These are phyloP conservation scores for Nadsonia commutata DNA, from an alignment of 1,139 yeast genomes.

Conservation along the genomic window DNA sequence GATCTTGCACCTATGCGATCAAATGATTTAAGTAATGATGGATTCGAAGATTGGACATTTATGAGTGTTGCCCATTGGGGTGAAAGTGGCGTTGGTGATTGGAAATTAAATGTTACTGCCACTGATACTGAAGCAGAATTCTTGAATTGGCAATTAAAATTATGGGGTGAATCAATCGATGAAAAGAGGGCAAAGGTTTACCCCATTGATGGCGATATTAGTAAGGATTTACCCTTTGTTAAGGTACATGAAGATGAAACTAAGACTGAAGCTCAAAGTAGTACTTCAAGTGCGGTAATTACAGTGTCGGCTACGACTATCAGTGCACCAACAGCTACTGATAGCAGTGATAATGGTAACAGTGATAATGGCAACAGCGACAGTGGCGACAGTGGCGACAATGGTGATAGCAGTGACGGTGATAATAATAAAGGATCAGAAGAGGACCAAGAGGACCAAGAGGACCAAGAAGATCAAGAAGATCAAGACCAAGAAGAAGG, in stretches of 20 bases:
- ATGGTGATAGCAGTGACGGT: conserved; percentile 3
- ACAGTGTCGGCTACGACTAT: conserved; percentile 2
- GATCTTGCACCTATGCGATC: conserved; percentile 61
- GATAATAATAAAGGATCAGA: conserved; percentile 5
- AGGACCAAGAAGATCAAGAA: background rate
- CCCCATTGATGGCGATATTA: background rate
- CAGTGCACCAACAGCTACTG: background rate
- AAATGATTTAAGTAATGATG: conserved; percentile 40
- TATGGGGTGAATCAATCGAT: conserved; percentile 51
- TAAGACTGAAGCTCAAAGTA: background rate
- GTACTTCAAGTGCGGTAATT: background rate
- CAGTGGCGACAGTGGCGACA: conserved; percentile 2
- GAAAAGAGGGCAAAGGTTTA: background rate
- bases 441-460: background rate
- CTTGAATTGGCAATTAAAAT: conserved; percentile 56
- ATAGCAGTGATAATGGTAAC: background rate
- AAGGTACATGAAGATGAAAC: conserved; percentile 2
- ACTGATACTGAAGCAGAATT: conserved; percentile 31
- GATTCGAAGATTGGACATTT: conserved; percentile 77
- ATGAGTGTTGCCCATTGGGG: conserved; percentile 99
- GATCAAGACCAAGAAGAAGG: conserved; percentile 1
- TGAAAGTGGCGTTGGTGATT: conserved; percentile 64
- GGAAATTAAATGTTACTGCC: conserved; percentile 53
- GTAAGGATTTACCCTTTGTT: background rate
- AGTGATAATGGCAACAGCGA: background rate